Base-by-base conservation (phyloP, 2,329 filamentous ascomycete species). In the Lojkania enalia region DNA sequence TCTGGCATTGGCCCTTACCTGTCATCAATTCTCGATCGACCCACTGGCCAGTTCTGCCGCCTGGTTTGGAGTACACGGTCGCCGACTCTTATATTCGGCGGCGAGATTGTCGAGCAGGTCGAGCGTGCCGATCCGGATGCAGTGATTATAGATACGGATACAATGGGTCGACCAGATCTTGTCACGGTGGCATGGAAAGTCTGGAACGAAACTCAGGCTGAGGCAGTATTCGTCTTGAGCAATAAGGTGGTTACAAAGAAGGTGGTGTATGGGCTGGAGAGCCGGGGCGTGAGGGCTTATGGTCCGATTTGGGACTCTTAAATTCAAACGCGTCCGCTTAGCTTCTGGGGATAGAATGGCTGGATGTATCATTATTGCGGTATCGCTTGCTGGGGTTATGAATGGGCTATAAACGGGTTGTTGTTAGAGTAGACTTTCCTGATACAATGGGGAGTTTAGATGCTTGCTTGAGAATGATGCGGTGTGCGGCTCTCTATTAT, bases 301-400 rank as follows among this genome's bases (percentile, higher is more conserved):
- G 87, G 87, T 5, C 84, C 87, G 6, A 87, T 90, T 56, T 90
- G 85, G 72, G 87, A 90, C 67, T 83, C 79, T 32, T 83, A 33
- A 15, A n/a, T n/a, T n/a, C n/a, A n/a, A n/a, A n/a, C n/a, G n/a
- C n/a, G n/a, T n/a, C n/a, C n/a, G n/a, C n/a, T n/a, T n/a, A n/a
- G n/a, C n/a, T n/a, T n/a, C n/a, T n/a, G n/a, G n/a, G n/a, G n/a
- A n/a, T n/a, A n/a, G n/a, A n/a, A n/a, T n/a, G n/a, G n/a, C n/a
- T n/a, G n/a, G n/a, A n/a, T n/a, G n/a, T n/a, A n/a, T n/a, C n/a
- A n/a, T n/a, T n/a, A n/a, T n/a, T n/a, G n/a, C n/a, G n/a, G n/a
- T n/a, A n/a, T n/a, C n/a, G n/a, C n/a, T n/a, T n/a, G n/a, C n/a
- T n/a, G n/a, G n/a, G n/a, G n/a, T n/a, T n/a, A n/a, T n/a, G n/a